Evolutionary conservation across 257 asterid genomes (phyloP).

Genomic region (Solanum tarijense): DNA sequence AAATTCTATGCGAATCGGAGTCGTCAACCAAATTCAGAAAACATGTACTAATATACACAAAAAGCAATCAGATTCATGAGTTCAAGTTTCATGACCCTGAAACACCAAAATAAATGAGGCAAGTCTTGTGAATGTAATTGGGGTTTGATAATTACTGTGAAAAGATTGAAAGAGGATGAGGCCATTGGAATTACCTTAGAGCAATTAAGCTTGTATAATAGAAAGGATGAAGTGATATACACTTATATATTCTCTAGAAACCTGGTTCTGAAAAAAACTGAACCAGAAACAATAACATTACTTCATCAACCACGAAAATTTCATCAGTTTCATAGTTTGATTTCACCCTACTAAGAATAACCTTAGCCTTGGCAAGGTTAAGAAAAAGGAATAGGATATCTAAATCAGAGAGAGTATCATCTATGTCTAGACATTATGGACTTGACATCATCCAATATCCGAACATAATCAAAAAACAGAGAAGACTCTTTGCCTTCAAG

Average conservation of each 20-base stretch:
- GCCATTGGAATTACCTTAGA: not conserved
- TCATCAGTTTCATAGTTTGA: not conserved
- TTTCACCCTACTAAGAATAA: not conserved
- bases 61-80: not conserved
- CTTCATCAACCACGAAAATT: not conserved
- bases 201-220: not conserved
- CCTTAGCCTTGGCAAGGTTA: not conserved
- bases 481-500: slow-evolving; percentile 7
- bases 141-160: not conserved
- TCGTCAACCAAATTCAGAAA: not conserved
- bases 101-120: not conserved
- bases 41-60: not conserved
- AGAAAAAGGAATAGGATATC: not conserved
- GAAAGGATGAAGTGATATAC: not conserved
- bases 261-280: not conserved
- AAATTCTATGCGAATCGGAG: not conserved
- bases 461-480: slow-evolving; percentile 5
- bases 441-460: slow-evolving; percentile 8
- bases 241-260: not conserved
- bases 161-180: not conserved
- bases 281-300: not conserved
- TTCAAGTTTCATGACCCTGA: not conserved
- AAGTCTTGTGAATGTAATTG: not conserved
- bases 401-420: not conserved
- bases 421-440: not conserved